Conservation (phyloP, 345 rosid genomes). For the Citropsis articulata region DNA sequence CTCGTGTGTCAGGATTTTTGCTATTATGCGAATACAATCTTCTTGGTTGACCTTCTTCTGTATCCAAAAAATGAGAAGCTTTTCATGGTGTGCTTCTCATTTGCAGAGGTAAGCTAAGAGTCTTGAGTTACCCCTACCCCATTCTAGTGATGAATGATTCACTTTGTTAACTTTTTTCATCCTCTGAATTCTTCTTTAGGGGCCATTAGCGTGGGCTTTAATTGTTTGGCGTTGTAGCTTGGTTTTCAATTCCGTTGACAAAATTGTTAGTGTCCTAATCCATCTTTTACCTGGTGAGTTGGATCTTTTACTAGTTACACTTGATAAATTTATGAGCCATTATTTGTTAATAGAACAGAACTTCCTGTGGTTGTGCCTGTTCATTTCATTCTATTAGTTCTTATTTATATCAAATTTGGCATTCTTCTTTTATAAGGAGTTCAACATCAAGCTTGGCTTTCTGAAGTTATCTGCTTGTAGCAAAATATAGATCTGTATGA, state of each 20-base stretch:
- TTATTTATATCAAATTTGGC: background rate
- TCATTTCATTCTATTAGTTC: background rate
- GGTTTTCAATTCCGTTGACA: constrained; percentile 93
- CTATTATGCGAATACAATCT: constrained; percentile 94
- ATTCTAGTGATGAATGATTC: constrained; percentile 14
- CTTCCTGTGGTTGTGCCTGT: background rate
- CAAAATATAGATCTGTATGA: background rate
- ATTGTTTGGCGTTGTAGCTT: constrained; percentile 97
- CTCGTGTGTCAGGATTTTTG: constrained; percentile 74
- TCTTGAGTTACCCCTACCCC: background rate
- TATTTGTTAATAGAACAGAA: background rate
- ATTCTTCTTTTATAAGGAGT: background rate
- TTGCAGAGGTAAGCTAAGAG: constrained; percentile 71
- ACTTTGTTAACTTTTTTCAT: constrained; percentile 2
- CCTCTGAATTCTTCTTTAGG: constrained; percentile 44
- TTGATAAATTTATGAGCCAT: too few species aligned
- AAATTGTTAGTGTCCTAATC: constrained; percentile 92
- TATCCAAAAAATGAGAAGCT: constrained; percentile 84
- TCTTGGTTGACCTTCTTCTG: constrained; percentile 80
- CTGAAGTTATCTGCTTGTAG: background rate
- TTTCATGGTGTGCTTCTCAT: constrained; percentile 96
- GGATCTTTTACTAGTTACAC: background rate
- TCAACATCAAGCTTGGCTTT: constrained; percentile 3
- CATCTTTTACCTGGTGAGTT: constrained; percentile 94
- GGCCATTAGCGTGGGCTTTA: constrained; percentile 96